phyloP scores from a whole-genome alignment of 805 yeast species.

The Spathaspora arborariae region DNA sequence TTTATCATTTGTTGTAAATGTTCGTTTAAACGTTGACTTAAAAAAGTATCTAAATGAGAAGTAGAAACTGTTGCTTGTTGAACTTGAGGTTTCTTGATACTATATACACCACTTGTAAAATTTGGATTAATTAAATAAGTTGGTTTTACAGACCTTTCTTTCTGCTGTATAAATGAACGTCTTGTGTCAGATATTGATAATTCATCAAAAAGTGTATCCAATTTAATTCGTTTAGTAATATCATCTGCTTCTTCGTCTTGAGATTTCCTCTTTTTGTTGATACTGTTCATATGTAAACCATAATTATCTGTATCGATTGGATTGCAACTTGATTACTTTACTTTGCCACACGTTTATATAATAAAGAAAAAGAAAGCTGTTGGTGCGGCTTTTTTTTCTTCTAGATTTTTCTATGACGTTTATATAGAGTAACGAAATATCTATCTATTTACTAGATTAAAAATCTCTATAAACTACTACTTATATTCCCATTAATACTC shows the following conservation, averaged over 20 bases:
- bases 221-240: constrained; percentile 17
- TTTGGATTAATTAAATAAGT: constrained; percentile 10
- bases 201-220: constrained; percentile 25
- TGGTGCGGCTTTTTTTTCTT: not conserved
- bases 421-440: not conserved
- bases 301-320: not conserved
- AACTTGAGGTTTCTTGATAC: constrained; percentile 1
- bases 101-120: not conserved
- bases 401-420: not conserved
- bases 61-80: not conserved
- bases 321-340: not conserved
- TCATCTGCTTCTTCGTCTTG: constrained; percentile 5
- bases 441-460: not conserved
- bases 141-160: not conserved
- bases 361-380: not conserved
- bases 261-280: not conserved
- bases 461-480: constrained; percentile 6
- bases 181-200: constrained; percentile 17
- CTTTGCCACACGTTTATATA: not conserved
- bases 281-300: not conserved
- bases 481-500: not conserved
- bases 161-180: not conserved
- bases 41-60: constrained; percentile 7
- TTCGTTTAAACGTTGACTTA: constrained; percentile 15
- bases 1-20: constrained; percentile 18